Percentiles rank a stretch among this genome's conserved stretches.
These are phyloP conservation scores for Lycium ferocissimum DNA, from an alignment of 257 asterid species.

Conservation along the genomic window DNA sequence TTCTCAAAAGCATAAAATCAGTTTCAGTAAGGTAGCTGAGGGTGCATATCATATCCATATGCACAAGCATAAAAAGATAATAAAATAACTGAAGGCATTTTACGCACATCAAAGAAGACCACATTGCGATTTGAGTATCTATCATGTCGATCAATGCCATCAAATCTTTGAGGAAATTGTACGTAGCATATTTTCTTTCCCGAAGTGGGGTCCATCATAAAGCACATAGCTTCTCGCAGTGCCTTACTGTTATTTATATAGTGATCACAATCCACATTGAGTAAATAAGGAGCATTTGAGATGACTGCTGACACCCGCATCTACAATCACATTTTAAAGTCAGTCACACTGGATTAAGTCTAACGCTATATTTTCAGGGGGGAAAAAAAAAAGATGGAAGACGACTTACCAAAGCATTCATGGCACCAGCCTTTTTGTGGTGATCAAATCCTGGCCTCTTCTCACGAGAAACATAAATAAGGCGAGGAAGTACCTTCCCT, in stretches of 20 bases:
- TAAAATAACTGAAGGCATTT: background rate
- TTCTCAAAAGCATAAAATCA: conserved; percentile 26
- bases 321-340: conserved; percentile 40
- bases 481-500: conserved; percentile 85
- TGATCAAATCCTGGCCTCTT: conserved; percentile 91
- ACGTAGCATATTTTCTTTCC: conserved; percentile 80
- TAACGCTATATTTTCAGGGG: conserved; percentile 1
- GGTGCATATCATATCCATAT: conserved; percentile 10
- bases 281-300: conserved; percentile 73
- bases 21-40: conserved; percentile 17
- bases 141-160: conserved; percentile 69
- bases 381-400: background rate
- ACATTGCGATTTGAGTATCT: conserved; percentile 70
- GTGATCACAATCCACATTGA: conserved; percentile 76
- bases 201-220: conserved; percentile 74
- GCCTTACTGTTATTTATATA: conserved; percentile 74
- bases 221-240: conserved; percentile 75
- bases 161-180: conserved; percentile 78
- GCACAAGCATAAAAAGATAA: background rate
- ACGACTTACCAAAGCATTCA: conserved; percentile 79
- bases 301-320: conserved; percentile 73
- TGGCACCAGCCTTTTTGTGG: conserved; percentile 94
- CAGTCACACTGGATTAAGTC: conserved; percentile 4
- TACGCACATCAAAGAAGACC: conserved; percentile 70
- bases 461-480: conserved; percentile 94